Base-by-base conservation (phyloP, 148 eudicot species). In the Amaranthus hypochondriacus region DNA sequence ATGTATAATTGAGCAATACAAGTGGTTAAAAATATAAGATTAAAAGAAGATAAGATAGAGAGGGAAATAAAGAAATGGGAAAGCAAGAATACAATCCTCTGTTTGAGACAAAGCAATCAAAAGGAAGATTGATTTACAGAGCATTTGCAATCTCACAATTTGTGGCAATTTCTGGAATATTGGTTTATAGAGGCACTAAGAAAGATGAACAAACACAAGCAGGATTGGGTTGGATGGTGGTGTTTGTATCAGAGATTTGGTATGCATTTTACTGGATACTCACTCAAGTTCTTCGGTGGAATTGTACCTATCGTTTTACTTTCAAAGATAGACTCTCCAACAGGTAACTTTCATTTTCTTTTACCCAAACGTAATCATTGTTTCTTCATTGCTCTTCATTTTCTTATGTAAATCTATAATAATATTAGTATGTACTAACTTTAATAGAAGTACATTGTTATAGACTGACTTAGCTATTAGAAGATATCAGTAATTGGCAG, bases 201-300 rank as follows among this genome's bases (percentile, higher is more conserved):
- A 69, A 52, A 62, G 77, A 62, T 65, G 80, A 50, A 7, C 83
- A 28, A 28, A 0, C 39, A 28, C 39, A 82, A 7, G 70, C 81
- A 59, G 72, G 75, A 43, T 73, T 73, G 48, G 87, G 73, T 4
- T 89, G 92, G 90, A 64, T 84, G n/a, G 83, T 78, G 4, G 43
- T 90, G 82, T 75, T 89, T 65, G 52, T 56, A 43, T 89, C 92
- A 9, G 97, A 92, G 54, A 56, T 92, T 7, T 89, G 92, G 95
- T 89, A 88, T 50, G 78, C 81, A 66, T 64, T 92, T 66, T 92
- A 89, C 68, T 92, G 97, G 92, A 10, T 92, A 63, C 80, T 92
- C 18, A 83, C 91, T 70, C 97, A 90, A 49, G 62, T 88, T 42
- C 53, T 69, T 42, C 89, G 96, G 0, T 92, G 91, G 89, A 84